Percentiles rank a stretch among this genome's conserved stretches.
Conservation (phyloP, 2,329 filamentous ascomycete genomes). For the Pestalotiopsis sp. region DNA sequence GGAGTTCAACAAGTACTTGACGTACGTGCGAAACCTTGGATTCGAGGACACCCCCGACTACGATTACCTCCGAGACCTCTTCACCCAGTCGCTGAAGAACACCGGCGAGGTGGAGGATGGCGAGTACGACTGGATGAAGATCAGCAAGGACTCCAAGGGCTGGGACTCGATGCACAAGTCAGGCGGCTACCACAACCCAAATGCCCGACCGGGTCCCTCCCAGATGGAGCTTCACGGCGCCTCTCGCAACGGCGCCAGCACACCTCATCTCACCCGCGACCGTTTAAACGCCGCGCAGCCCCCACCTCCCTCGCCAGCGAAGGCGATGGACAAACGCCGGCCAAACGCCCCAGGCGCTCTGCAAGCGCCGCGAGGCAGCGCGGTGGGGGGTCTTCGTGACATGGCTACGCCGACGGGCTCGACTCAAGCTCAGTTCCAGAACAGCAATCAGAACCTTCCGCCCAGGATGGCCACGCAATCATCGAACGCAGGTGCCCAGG, state of each 20-base stretch:
- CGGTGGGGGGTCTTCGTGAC: constrained; percentile 72
- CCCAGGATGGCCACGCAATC: constrained; percentile 64
- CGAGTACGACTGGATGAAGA: constrained; percentile 99
- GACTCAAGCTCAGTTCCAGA: constrained; percentile 95
- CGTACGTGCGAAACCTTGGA: constrained; percentile 94
- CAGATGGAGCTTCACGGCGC: constrained; percentile 82
- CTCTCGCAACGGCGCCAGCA: constrained; percentile 66
- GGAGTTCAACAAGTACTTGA: constrained; percentile 97
- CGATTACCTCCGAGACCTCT: constrained; percentile 93
- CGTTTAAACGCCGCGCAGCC: constrained; percentile 95
- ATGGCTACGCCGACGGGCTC: constrained; percentile 84
- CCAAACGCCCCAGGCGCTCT: constrained; percentile 77
- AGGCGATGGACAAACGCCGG: constrained; percentile 79
- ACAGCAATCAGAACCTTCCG: constrained; percentile 86
- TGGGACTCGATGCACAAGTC: constrained; percentile 83
- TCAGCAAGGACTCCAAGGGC: constrained; percentile 80
- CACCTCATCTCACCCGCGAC: constrained; percentile 74
- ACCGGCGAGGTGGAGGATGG: constrained; percentile 94
- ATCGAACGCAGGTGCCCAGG: constrained; percentile 56
- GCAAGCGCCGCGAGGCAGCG: constrained; percentile 76
- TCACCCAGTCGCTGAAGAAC: constrained; percentile 94
- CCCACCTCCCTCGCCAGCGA: constrained; percentile 83
- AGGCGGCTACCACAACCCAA: constrained; percentile 72
- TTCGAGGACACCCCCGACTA: constrained; percentile 99
- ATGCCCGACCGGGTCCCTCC: constrained; percentile 77